Evolutionary conservation across 805 yeast genomes (phyloP), one percentile per base, ranked within the genome.

Genomic region (Hanseniaspora jakobsenii): DNA sequence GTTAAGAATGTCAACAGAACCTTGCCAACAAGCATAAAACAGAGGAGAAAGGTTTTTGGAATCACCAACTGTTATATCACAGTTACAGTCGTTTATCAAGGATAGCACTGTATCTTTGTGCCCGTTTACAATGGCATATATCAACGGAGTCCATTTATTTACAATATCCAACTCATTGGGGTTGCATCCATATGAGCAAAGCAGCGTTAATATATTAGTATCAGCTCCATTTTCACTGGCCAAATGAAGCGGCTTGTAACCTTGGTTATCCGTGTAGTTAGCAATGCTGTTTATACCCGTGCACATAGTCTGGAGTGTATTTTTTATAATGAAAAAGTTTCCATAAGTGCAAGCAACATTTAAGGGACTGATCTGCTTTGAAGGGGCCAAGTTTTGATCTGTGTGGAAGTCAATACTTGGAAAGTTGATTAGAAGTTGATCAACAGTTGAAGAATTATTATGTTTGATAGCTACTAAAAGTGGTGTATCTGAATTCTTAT

Each of bases 11-110:
- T 68, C 71, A 23, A 85, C 76, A 55, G 86, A 89, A 19, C 98
- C 97, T 59, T 87, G 96, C 75, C 94, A 83, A 18, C 87, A 81
- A 21, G 96, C 89, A 58, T 89, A 83, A 58, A 81, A 89, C 36
- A 87, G 56, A 0, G 95, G 95, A 42, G 79, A 73, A 52, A 73
- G 72, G 3, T 85, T 81, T 49, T 83, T 82, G 49, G 81, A 91
- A 61, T 91, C 97, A 13, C 74, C 67, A 17, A 81, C 57, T 32
- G 66, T 65, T 47, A 79, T 67, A 47, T 75, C 71, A 0, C 96
- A 95, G 4, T 89, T 87, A 30, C 48, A 46, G 48, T 69, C 72
- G 18, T 73, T 72, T 16, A 91, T 71, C 47, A 91, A 67, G 38
- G 75, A 81, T 49, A 69, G 69, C 0, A 93, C 81, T 3, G 91